Evolutionary conservation across 768 basidiomycete genomes (phyloP), one percentile per base, ranked within the genome.

Genomic region (Sistotremastrum niveocremeum): DNA sequence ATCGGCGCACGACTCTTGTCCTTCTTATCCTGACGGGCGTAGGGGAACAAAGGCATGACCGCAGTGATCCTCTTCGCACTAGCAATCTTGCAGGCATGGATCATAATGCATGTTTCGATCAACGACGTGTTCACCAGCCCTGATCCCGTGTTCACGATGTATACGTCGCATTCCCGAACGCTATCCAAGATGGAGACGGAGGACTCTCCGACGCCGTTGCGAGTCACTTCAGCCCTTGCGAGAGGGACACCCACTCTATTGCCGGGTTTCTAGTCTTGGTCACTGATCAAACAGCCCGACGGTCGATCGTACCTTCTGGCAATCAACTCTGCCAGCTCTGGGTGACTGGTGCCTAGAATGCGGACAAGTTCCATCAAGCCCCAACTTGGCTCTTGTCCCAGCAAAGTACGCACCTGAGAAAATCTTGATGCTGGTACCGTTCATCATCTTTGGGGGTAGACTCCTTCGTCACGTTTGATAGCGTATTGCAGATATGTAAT

Each of bases 51-150:
- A 37, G 95, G 95, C 48, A 97, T 77, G 51, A 99, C 91, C n/a
- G 94, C 95, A 5, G 95, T 99, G 59, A 99, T 98, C 50, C 95
- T 73, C 64, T 85, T 87, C 41, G 95, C 93, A 53, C 89, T 94
- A n/a, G 95, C 94, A 57, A 97, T 98, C 68, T 93, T 94, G 79
- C 94, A 95, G 7, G 95, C 93, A 60, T 97, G 93, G 57, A 97
- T 90, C 89, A 99, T 94, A 58, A 98, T 98, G 61, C 93, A 89
- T 40, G 91, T 76, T 63, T 98, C 95, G 90, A 99, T 98, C 52
- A 99, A 77, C 37, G 93, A 74, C 30, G 88, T 91, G 60, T 97
- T 97, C 55, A 97, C 77, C 46, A 79, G 69, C 28, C 83, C 79
- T 56, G 82, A 81, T 9, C 88, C 84, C 36, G 89, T 88, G 65